Base-by-base conservation (phyloP, 2,329 filamentous ascomycete genomes). In the Pseudogymnoascus verrucosus region DNA sequence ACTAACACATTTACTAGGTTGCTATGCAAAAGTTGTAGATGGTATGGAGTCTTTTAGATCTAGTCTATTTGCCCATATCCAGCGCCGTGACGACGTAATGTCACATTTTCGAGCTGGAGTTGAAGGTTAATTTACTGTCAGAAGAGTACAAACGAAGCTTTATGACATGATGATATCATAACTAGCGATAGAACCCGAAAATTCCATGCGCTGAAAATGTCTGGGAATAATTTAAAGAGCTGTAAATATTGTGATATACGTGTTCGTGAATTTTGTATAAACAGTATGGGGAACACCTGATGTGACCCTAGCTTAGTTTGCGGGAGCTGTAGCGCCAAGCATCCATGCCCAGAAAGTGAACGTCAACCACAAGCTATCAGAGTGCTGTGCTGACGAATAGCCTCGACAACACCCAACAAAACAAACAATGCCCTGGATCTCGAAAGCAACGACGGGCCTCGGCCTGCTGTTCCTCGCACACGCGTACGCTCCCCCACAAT, bases 11-110 rank as follows among this genome's bases (percentile, higher is more conserved):
- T 64, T 65, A 65, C 65, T 54, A 80, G 80, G 80, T 81, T 79
- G 90, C 91, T 76, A 96, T 96, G 91, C 88, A 91, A 84, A 96
- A 96, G 84, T 82, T 93, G 80, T 97, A 91, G 86, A 71, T 69
- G 64, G 47, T 65, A 65, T 26, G 51, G 71, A 70, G 68, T 68
- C 64, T 71, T 68, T 68, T 67, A 68, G 59, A 61, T 61, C 12
- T 67, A 72, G 71, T 60, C 62, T 59, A 37, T 61, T 31, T 65
- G 54, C 60, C 62, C 60, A 34, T 40, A 62, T 62, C 66, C 60
- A 65, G 66, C 67, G 67, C 69, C 67, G 59, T 61, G 39, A 62
- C 66, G 63, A 69, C 65, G 67, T 70, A 65, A 71, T 65, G 63
- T 66, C 63, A 67, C 44, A 60, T 37, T 62, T 62, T 67, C 66